phyloP scores from a whole-genome alignment of 164 flowering plant species.

The Nelumbo lutea region DNA sequence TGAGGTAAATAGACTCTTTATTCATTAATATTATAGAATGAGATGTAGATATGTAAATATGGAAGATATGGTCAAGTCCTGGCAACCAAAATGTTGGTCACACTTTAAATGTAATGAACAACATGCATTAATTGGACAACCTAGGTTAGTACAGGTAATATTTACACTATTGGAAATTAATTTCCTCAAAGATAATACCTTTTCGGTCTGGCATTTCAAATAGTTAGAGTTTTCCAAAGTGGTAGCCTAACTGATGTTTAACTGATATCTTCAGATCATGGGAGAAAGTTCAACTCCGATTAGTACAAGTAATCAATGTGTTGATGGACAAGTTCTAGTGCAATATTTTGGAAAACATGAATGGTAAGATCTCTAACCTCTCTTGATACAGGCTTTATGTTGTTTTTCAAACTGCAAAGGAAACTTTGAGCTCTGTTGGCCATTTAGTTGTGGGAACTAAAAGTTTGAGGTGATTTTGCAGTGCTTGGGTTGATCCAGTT shows the following conservation, averaged over 20 bases:
- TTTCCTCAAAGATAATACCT: neutral
- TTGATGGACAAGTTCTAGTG: slow-evolving; percentile 2
- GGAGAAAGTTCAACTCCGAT: slow-evolving; percentile 14
- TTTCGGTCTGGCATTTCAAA: neutral
- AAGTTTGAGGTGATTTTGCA: slow-evolving; percentile 13
- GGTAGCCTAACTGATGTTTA: slow-evolving; percentile 12
- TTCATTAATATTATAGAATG: neutral
- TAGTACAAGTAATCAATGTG: neutral
- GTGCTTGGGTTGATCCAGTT: slow-evolving; percentile 36
- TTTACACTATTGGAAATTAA: too few relatives aligned
- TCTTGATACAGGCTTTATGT: neutral
- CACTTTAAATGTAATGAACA: too few relatives aligned
- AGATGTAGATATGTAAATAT: neutral
- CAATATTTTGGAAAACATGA: slow-evolving; percentile 22
- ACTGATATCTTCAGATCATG: slow-evolving; percentile 17
- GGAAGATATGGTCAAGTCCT: neutral
- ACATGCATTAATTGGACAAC: too few relatives aligned
- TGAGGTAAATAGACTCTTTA: neutral
- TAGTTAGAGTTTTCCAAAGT: neutral
- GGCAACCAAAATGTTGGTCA: neutral
- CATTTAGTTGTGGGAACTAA: slow-evolving; percentile 11
- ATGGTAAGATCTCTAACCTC: slow-evolving; percentile 10
- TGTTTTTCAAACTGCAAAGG: neutral
- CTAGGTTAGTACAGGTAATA: too few relatives aligned
- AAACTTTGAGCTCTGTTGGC: neutral